Evolutionary conservation across 306 rosid species (phyloP), one percentile per base, ranked within the genome.

Genomic region (Quillaja saponaria): DNA sequence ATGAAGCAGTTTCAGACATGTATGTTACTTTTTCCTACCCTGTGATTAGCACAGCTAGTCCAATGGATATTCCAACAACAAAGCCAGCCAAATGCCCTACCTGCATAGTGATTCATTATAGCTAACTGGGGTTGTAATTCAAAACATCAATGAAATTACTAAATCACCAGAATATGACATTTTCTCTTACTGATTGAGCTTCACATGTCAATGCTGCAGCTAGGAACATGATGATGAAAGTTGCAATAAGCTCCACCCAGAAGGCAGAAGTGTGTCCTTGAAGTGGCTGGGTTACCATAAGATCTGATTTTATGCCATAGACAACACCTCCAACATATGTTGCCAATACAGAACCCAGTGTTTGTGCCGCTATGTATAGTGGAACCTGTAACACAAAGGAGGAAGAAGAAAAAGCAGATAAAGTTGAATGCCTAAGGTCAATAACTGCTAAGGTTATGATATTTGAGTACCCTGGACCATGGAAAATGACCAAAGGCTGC

Each of bases 401-500:
- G 18, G 21, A 18, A 8, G 38, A 59, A 12, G 41, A 37, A 37
- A 37, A 37, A 6, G 10, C 40, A 37, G 45, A 37, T 40, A 17
- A 35, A 51, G 41, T 58, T 53, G 21, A 44, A 56, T 57, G 40
- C 40, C 10, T 59, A 54, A 31, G 39, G 40, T 38, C 20, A 16
- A 14, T 15, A 20, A 41, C 37, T 33, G 47, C 46, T 35, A 64
- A 31, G 6, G 10, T 10, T 37, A 37, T 37, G 40, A 5, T 10
- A 37, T 5, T 37, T 6, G 40, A 34, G 61, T 69, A 90, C 95
- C 91, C 72, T 80, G 56, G 71, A 61, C 97, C 95, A 87, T 55
- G 96, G 90, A 53, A 85, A 84, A 61, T 81, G 82, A 49, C 95
- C 96, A n/a, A 80, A 71, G 49, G 80, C 74, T 50, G 96, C 97